Conservation (phyloP, 2,329 filamentous ascomycete species). For the Ascochyta fabae region DNA sequence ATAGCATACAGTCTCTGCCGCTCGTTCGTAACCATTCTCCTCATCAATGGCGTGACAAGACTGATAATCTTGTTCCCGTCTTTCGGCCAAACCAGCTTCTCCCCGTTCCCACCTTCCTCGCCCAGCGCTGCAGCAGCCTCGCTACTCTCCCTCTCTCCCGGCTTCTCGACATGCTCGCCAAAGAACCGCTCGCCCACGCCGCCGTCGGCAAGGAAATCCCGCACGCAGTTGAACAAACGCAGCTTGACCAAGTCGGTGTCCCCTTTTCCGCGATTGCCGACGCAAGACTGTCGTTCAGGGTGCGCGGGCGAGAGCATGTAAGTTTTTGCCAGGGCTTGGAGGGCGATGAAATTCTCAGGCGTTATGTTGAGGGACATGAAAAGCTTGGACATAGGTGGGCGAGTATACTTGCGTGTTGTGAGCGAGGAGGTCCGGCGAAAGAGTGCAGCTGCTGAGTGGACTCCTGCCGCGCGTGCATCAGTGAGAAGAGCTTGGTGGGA, state of each 20-base stretch:
- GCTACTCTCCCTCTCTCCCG: slow-evolving; percentile 40
- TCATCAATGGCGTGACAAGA: slow-evolving; percentile 63
- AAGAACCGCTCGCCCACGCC: slow-evolving; percentile 62
- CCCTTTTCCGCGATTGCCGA: slow-evolving; percentile 62
- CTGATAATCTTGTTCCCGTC: slow-evolving; percentile 63
- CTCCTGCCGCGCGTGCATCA: slow-evolving; percentile 57
- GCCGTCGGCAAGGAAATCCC: slow-evolving; percentile 57
- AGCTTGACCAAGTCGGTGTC: slow-evolving; percentile 64
- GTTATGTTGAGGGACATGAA: slow-evolving; percentile 63
- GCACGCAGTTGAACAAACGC: slow-evolving; percentile 62
- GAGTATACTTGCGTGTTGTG: slow-evolving; percentile 62
- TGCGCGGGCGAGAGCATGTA: slow-evolving; percentile 64
- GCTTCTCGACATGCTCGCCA: slow-evolving; percentile 44
- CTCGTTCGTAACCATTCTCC: slow-evolving; percentile 67
- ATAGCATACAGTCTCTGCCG: slow-evolving; percentile 64
- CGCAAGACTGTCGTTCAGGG: slow-evolving; percentile 63
- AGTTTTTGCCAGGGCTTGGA: slow-evolving; percentile 62
- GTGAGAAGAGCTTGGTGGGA: slow-evolving; percentile 30
- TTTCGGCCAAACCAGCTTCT: slow-evolving; percentile 60
- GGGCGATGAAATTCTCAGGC: slow-evolving; percentile 62
- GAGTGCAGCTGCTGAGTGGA: slow-evolving; percentile 60
- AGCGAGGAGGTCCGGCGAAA: slow-evolving; percentile 54
- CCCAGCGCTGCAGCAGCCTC: slow-evolving; percentile 47
- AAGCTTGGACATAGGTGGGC: slow-evolving; percentile 64
- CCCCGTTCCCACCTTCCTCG: slow-evolving; percentile 46